Percentiles rank a stretch among this genome's conserved stretches.
Conservation (phyloP, 192 early-diverging fungal species). For the Coemansia sp. region DNA sequence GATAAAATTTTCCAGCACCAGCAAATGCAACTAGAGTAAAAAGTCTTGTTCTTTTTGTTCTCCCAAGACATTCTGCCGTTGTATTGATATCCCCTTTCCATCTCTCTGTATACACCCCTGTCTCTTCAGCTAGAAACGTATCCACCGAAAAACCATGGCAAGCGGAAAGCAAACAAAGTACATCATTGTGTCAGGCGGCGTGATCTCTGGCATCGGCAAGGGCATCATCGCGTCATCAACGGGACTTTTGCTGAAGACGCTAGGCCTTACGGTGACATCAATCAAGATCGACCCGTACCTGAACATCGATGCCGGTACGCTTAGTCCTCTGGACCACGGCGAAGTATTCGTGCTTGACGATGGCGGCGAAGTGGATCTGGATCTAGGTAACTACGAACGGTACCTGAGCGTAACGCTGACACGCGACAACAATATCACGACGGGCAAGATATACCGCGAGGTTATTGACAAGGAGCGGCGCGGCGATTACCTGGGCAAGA, state of each 20-base stretch:
- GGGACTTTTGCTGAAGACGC: slow-evolving; percentile 89
- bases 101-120: no score
- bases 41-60: no score
- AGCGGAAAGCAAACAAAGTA: slow-evolving; percentile 74
- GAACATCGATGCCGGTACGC: slow-evolving; percentile 97
- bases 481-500: slow-evolving; percentile 98
- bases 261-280: slow-evolving; percentile 89
- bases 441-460: slow-evolving; percentile 95
- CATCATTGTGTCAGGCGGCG: slow-evolving; percentile 96
- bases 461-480: slow-evolving; percentile 94
- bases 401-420: slow-evolving; percentile 93
- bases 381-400: slow-evolving; percentile 99
- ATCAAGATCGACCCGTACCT: slow-evolving; percentile 99
- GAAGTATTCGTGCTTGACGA: slow-evolving; percentile 99
- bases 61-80: slow-evolving; percentile 5
- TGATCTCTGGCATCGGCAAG: slow-evolving; percentile 99
- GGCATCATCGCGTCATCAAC: slow-evolving; percentile 98
- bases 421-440: slow-evolving; percentile 98
- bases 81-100: slow-evolving; percentile 4
- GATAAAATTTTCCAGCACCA: no score
- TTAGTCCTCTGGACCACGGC: slow-evolving; percentile 97
- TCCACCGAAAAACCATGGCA: no score
- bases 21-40: no score
- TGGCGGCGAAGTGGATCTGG: slow-evolving; percentile 98
- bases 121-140: no score